These are phyloP conservation scores for Lipomyces anomalus DNA, from an alignment of 805 yeast genomes.

Conservation along the genomic window DNA sequence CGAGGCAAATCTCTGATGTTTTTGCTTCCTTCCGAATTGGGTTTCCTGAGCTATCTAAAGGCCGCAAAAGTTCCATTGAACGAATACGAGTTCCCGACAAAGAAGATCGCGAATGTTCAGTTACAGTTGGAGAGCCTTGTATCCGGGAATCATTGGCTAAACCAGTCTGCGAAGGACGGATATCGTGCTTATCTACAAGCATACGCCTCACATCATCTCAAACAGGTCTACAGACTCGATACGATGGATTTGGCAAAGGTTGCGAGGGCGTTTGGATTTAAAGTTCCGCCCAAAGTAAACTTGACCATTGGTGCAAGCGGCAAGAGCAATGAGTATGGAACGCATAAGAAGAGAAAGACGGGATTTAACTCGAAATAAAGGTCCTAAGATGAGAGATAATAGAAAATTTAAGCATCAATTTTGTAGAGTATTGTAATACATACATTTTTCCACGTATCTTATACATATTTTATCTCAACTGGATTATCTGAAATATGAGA, in stretches of 20 bases:
- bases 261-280: slow-evolving; percentile 90
- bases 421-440: no score
- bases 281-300: slow-evolving; percentile 91
- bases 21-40: slow-evolving; percentile 87
- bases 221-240: slow-evolving; percentile 94
- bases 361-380: slow-evolving; percentile 3
- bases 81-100: slow-evolving; percentile 93
- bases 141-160: slow-evolving; percentile 86
- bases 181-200: slow-evolving; percentile 96
- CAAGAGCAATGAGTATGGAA: no score
- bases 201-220: slow-evolving; percentile 91
- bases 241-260: slow-evolving; percentile 90
- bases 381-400: no score
- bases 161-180: slow-evolving; percentile 91
- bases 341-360: slow-evolving; percentile 36
- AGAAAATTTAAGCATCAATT: no score
- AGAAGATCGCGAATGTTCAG: slow-evolving; percentile 94
- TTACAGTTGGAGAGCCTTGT: slow-evolving; percentile 86
- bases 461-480: no score
- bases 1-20: slow-evolving; percentile 94
- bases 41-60: slow-evolving; percentile 87
- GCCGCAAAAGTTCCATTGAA: slow-evolving; percentile 96
- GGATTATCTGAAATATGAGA: no score
- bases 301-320: slow-evolving; percentile 92
- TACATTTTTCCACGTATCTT: no score